Percentiles rank a stretch among this genome's conserved stretches.
Evolutionary conservation across 1,284 basidiomycete genomes (phyloP).

Genomic region (Albatrellus sp.): DNA sequence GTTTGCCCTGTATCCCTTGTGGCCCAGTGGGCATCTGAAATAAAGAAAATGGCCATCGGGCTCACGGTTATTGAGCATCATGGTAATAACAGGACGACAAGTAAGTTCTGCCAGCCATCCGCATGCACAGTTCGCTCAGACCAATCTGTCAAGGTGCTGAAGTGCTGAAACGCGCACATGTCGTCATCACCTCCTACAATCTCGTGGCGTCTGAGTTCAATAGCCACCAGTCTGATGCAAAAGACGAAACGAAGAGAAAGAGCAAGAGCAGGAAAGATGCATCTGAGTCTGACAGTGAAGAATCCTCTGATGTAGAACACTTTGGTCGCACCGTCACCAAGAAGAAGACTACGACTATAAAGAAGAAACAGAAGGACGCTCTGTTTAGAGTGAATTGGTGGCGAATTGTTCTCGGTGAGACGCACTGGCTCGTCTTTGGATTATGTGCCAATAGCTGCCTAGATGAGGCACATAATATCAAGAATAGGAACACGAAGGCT

Average conservation of each 20-base stretch:
- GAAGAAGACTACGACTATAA: conserved; percentile 24
- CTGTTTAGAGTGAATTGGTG: conserved; percentile 79
- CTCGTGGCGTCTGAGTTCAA: conserved; percentile 67
- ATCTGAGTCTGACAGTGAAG: conserved; percentile 24
- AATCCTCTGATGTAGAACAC: conserved; percentile 26
- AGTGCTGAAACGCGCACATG: conserved; percentile 50
- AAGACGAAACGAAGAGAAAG: conserved; percentile 28
- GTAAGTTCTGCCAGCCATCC: conserved; percentile 25
- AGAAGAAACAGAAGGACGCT: conserved; percentile 43
- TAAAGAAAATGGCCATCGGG: conserved; percentile 62
- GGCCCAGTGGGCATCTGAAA: conserved; percentile 85
- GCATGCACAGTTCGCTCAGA: background rate
- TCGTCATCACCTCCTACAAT: conserved; percentile 80
- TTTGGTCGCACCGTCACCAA: conserved; percentile 28
- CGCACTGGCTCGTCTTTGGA: background rate
- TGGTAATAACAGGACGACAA: conserved; percentile 56
- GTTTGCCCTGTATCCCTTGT: conserved; percentile 79
- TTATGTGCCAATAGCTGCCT: background rate
- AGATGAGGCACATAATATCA: conserved; percentile 98
- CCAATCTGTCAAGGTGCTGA: conserved; percentile 37
- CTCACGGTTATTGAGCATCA: conserved; percentile 76
- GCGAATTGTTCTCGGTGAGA: conserved; percentile 71
- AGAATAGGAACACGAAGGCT: conserved; percentile 79
- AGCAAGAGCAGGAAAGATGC: conserved; percentile 23
- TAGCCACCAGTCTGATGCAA: conserved; percentile 30